A percentile compares a stretch with the other conserved stretches of the same genome.
Conservation (phyloP, 2,329 filamentous ascomycete species). For the Parasarocladium wereldwijsianum region DNA sequence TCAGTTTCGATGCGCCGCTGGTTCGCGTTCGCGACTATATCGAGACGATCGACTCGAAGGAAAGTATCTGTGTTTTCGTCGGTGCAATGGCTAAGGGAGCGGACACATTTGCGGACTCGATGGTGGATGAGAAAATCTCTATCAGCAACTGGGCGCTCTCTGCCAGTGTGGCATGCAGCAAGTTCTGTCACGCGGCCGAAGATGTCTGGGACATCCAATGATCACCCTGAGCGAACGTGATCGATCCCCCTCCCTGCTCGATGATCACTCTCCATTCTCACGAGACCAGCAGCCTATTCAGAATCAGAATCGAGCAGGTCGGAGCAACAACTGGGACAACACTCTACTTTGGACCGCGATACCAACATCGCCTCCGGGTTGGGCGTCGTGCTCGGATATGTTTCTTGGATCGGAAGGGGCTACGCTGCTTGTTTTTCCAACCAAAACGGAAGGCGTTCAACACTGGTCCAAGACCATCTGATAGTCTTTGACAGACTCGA, state of each 20-base stretch:
- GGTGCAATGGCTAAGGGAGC: conserved; percentile 96
- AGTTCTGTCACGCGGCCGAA: conserved; percentile 97
- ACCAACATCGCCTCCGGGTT: conserved; percentile 51
- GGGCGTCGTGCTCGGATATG: conserved; percentile 24
- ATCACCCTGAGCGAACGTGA: conserved; percentile 9
- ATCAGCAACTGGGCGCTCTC: conserved; percentile 98
- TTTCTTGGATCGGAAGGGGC: conserved; percentile 48
- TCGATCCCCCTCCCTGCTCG: not conserved
- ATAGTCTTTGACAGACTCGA: conserved; percentile 40
- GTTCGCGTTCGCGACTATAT: conserved; percentile 85
- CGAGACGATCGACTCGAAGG: conserved; percentile 58
- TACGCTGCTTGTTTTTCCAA: conserved; percentile 74
- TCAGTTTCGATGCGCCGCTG: conserved; percentile 84
- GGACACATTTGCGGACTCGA: conserved; percentile 87
- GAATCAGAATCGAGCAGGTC: no score
- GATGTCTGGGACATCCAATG: conserved; percentile 92
- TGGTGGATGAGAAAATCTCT: conserved; percentile 92
- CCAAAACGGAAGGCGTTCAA: conserved; percentile 70
- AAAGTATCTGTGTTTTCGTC: conserved; percentile 95
- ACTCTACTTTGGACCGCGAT: conserved; percentile 39
- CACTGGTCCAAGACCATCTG: conserved; percentile 53
- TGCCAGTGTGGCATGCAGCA: conserved; percentile 96
- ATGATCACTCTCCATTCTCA: conserved; percentile 3
- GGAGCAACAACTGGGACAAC: conserved; percentile 10
- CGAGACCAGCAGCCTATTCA: conserved; percentile 7